phyloP scores from a whole-genome alignment of 371 early-diverging fungal genomes.

The Mucor irregularis region DNA sequence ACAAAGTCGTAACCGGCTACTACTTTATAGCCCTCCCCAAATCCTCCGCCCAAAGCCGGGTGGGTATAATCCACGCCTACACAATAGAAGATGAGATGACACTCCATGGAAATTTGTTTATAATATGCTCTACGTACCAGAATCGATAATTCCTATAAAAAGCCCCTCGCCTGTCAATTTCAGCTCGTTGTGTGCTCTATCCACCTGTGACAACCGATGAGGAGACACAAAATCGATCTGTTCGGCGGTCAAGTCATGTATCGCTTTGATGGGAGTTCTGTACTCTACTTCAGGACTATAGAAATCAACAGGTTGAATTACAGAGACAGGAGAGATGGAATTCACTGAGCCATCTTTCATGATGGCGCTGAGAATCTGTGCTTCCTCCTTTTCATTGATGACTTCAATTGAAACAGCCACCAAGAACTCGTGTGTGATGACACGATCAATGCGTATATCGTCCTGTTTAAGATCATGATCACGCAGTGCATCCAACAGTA shows the following conservation, averaged over 20 bases:
- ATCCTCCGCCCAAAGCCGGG: constrained; percentile 71
- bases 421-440: neutral
- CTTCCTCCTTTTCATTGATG: too few species aligned
- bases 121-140: too few species aligned
- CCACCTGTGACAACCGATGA: constrained; percentile 12
- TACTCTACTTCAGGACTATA: too few species aligned
- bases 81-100: neutral
- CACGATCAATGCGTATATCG: neutral
- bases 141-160: constrained; percentile 40
- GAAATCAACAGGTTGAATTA: too few species aligned
- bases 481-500: too few species aligned
- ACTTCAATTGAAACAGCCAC: neutral
- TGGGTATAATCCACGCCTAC: constrained; percentile 64
- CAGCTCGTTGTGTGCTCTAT: constrained; percentile 15
- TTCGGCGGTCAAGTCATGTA: neutral
- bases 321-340: neutral
- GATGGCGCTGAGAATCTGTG: neutral
- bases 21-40: constrained; percentile 63
- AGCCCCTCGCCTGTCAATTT: constrained; percentile 24
- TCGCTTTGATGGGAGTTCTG: neutral
- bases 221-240: constrained; percentile 17
- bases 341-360: neutral
- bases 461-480: too few species aligned
- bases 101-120: neutral
- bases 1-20: constrained; percentile 65